Conservation (phyloP, 2,329 filamentous ascomycete species). For the Aspergillus sp. region DNA sequence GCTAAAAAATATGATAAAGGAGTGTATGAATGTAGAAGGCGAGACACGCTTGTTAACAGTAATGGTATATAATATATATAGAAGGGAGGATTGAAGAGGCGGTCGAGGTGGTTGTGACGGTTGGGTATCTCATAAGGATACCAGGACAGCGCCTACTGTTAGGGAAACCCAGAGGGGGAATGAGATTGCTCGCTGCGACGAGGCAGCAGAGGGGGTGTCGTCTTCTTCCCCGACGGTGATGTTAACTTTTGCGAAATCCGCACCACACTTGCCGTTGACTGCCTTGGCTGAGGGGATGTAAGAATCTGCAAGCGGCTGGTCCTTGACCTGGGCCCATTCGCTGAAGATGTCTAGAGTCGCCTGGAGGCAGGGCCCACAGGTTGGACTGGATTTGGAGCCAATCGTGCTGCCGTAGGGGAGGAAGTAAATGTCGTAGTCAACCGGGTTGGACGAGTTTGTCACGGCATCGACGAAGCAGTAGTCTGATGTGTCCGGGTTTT, state of each 20-base stretch:
- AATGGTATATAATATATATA: neutral
- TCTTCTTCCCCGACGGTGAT: constrained; percentile 32
- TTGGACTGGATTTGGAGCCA: constrained; percentile 66
- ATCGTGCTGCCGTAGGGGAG: constrained; percentile 74
- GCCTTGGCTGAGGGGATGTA: constrained; percentile 71
- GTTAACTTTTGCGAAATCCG: constrained; percentile 53
- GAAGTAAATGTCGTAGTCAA: constrained; percentile 80
- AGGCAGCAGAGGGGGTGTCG: constrained; percentile 7
- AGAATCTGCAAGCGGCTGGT: constrained; percentile 64
- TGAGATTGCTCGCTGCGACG: neutral
- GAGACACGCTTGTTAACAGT: neutral
- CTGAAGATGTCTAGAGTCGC: constrained; percentile 82
- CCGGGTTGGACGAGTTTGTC: constrained; percentile 68
- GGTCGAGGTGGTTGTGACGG: neutral
- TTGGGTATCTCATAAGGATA: neutral
- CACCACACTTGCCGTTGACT: constrained; percentile 66
- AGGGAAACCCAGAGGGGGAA: constrained; percentile 2
- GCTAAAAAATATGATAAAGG: neutral
- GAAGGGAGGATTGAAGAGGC: neutral
- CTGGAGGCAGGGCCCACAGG: constrained; percentile 73
- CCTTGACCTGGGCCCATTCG: constrained; percentile 63
- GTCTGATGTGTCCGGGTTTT: constrained; percentile 61
- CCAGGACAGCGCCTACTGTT: constrained; percentile 7
- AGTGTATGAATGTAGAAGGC: neutral
- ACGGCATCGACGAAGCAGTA: constrained; percentile 83